Conservation (phyloP, 2,329 filamentous ascomycete species). For the Sporothrix pseudoabietina region DNA sequence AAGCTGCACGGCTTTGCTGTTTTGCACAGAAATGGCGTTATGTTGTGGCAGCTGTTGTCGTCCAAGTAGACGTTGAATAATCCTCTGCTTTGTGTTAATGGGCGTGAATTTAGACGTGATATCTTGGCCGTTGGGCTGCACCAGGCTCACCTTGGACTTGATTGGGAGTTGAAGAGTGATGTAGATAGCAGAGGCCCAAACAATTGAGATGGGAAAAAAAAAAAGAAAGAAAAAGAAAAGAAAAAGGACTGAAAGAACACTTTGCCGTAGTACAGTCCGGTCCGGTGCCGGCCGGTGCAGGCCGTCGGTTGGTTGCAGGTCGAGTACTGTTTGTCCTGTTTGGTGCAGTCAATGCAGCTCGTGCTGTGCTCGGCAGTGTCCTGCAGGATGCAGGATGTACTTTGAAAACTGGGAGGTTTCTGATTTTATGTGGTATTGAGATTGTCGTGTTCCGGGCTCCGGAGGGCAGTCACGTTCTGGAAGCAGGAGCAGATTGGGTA, state of each 20-base stretch:
- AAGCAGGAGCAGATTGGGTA: not conserved
- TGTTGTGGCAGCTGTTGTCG: not conserved
- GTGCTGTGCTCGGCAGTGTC: not conserved
- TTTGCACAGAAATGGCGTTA: not conserved
- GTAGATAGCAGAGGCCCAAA: not conserved
- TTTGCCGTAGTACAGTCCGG: constrained; percentile 3
- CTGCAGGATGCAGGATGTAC: not conserved
- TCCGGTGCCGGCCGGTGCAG: constrained; percentile 14
- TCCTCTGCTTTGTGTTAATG: no score
- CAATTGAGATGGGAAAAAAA: not conserved
- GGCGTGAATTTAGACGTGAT: not conserved
- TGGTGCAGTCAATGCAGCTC: not conserved
- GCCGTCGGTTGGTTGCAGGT: not conserved
- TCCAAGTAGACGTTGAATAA: not conserved
- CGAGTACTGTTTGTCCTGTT: not conserved
- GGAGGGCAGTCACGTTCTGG: constrained; percentile 1
- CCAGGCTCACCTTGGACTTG: not conserved
- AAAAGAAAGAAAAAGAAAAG: not conserved
- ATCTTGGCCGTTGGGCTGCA: not conserved
- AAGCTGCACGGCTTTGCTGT: not conserved
- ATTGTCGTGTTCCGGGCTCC: not conserved
- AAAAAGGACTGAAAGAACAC: not conserved
- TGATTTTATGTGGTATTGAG: not conserved
- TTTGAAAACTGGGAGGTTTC: not conserved
- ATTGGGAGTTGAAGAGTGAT: not conserved